Evolutionary conservation across 371 early-diverging fungal species (phyloP).

Genomic region (Ordospora colligata): DNA sequence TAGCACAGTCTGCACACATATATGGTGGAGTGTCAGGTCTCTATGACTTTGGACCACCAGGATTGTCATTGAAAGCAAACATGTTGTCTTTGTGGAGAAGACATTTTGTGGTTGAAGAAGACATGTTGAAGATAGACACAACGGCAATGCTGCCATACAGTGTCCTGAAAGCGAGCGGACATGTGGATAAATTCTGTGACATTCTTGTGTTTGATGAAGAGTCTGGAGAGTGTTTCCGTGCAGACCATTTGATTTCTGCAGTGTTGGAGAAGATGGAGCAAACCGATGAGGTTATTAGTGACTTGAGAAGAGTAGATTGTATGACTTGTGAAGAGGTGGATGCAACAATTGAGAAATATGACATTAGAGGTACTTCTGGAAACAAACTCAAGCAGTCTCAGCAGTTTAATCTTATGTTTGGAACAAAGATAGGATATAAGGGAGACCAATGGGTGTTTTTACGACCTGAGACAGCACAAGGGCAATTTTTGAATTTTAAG

Average conservation of each 20-base stretch:
- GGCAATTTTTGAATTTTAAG: conserved; percentile 97
- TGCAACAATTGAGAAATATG: conserved; percentile 71
- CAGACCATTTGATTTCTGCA: conserved; percentile 90
- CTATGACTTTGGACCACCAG: conserved; percentile 86
- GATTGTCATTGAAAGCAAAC: conserved; percentile 84
- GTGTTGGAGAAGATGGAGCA: conserved; percentile 76
- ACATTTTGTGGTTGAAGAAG: conserved; percentile 92
- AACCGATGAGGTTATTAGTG: conserved; percentile 68
- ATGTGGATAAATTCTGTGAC: conserved; percentile 97
- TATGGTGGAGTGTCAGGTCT: conserved; percentile 28
- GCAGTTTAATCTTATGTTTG: conserved; percentile 98
- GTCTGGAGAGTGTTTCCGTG: conserved; percentile 81
- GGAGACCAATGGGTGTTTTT: conserved; percentile 72
- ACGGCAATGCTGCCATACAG: conserved; percentile 88
- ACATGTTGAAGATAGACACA: conserved; percentile 94
- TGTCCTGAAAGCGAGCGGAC: conserved; percentile 95
- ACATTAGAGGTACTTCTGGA: conserved; percentile 67
- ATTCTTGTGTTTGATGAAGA: conserved; percentile 81
- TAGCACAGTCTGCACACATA: conserved; percentile 23
- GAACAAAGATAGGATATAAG: conserved; percentile 89
- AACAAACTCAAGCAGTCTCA: conserved; percentile 73
- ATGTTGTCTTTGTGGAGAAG: conserved; percentile 79
- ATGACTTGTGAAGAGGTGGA: conserved; percentile 65
- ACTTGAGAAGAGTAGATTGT: conserved; percentile 61
- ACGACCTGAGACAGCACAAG: conserved; percentile 98